Base-by-base conservation (phyloP, 345 rosid genomes). In the Citrus reticulata region DNA sequence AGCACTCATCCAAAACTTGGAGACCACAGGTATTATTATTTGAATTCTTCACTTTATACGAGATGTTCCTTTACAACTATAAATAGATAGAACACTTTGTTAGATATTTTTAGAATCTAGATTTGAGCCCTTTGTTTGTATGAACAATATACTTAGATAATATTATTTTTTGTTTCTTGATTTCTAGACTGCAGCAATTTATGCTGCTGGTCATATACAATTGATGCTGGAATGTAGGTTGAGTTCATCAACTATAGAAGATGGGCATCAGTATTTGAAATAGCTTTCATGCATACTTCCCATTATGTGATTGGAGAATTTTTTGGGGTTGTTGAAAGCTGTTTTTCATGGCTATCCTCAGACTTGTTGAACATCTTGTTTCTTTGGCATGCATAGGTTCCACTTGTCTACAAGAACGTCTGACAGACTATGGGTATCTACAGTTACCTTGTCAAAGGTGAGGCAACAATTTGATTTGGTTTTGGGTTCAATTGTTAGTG, bases 401-500 rank as follows among this genome's bases (percentile, higher is more conserved):
- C 84, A 91, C 85, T 80, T 96, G 75, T 89, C 97, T 32, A 81
- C 91, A 60, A 88, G 98, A 87, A 91, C 95, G 66, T 93, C 92
- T 24, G 80, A 89, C 79, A 81, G 82, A 67, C 83, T 84, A 58
- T 88, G 87, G 87, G 84, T 81, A 66, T 89, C 98, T 76, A 84
- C 91, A 19, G 91, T 94, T 80, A 93, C 91, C 62, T 78, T 94
- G 78, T 85, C 91, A 25, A 93, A 96, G 94, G 98, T 91, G 75
- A 68, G 10, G 30, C 6, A 72, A 7, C 39, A 19, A 25, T 76
- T 76, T 30, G 24, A 64, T 76, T 68, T 78, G 57, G 4, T 65
- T 73, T 60, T 10, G 37, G 68, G 32, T 73, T 34, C 25, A n/a
- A 32, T 49, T 42, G 29, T 57, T 3, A 19, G 13, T 46, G 59